Base-by-base conservation (phyloP, 345 rosid species). In the Aquilaria malaccensis region DNA sequence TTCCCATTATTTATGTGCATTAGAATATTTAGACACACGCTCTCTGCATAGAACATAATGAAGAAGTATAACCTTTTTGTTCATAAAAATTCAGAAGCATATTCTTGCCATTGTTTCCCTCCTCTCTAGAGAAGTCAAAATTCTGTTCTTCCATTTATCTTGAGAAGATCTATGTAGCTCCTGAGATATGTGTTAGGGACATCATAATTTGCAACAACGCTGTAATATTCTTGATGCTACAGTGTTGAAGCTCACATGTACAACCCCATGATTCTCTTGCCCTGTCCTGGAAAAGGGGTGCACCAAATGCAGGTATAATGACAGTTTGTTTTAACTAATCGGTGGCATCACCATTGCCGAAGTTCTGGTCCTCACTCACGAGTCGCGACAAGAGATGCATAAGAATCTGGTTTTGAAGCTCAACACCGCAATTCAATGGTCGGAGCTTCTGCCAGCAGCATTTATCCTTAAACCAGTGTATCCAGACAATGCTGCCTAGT, bases 361-460 rank as follows among this genome's bases (percentile, higher is more conserved):
- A 67, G 76, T 68, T 50, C 41, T 52, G 61, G 61, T 67, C 62
- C 67, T 70, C 15, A 32, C 69, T 70, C 51, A 54, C 71, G 43
- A 37, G 43, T 37, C 4, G 43, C 9, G 53, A 54, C 47, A 54
- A 63, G 61, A 64, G 63, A 73, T 72, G 77, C n/a, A 12, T 41
- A 48, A 72, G 50, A 61, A 62, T 45, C 70, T 59, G 66, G 60
- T 70, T 69, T 59, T 71, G 83, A 72, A 80, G 80, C 71, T 73
- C 88, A 68, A 84, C 76, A 65, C 86, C 83, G 74, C 52, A 64
- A 74, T 71, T 78, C 76, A 74, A 58, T 77, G 90, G 85, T 77
- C 71, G 67, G 79, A 80, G 83, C 78, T 73, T 59, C 22, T 67
- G 77, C 74, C 61, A 76, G 73, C 85, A 74, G 69, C 75, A 70